phyloP scores from a whole-genome alignment of 1,284 basidiomycete species.

The Mycena sp. region DNA sequence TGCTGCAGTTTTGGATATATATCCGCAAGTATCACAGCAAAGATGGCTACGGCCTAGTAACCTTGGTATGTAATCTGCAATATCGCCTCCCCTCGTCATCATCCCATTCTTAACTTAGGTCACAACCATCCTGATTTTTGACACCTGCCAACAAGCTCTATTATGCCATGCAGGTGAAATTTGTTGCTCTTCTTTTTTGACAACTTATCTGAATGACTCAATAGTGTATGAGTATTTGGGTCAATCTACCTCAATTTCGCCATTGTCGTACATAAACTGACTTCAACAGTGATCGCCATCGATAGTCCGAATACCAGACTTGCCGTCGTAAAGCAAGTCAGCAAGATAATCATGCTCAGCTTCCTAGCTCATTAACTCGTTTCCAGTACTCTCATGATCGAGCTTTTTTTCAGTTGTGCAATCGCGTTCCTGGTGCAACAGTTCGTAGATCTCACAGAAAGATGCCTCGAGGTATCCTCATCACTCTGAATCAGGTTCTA shows the following conservation, averaged over 20 bases:
- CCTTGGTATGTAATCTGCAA: conserved; percentile 8
- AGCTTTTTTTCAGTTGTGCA: conserved; percentile 31
- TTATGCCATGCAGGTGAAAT: conserved; percentile 19
- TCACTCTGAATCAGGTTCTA: conserved; percentile 4
- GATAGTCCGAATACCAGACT: too few relatives aligned
- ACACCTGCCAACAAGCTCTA: conserved; percentile 19
- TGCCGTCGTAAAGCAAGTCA: neutral
- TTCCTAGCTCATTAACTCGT: neutral
- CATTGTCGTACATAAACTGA: too few relatives aligned
- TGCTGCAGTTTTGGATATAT: conserved; percentile 28
- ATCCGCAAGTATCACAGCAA: conserved; percentile 20
- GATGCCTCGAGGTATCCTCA: neutral
- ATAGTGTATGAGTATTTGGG: conserved; percentile 23
- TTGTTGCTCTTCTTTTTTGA: too few relatives aligned
- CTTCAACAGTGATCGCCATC: too few relatives aligned
- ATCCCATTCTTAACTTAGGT: neutral
- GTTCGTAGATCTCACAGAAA: neutral
- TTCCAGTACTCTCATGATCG: conserved; percentile 26
- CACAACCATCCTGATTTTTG: conserved; percentile 11
- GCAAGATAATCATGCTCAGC: neutral
- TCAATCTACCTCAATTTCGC: too few relatives aligned
- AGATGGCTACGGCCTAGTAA: conserved; percentile 7
- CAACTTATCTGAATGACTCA: too few relatives aligned
- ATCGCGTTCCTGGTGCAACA: conserved; percentile 30
- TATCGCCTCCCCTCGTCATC: conserved; percentile 11